phyloP scores from a whole-genome alignment of 257 asterid species.

The Plantago elongata region DNA sequence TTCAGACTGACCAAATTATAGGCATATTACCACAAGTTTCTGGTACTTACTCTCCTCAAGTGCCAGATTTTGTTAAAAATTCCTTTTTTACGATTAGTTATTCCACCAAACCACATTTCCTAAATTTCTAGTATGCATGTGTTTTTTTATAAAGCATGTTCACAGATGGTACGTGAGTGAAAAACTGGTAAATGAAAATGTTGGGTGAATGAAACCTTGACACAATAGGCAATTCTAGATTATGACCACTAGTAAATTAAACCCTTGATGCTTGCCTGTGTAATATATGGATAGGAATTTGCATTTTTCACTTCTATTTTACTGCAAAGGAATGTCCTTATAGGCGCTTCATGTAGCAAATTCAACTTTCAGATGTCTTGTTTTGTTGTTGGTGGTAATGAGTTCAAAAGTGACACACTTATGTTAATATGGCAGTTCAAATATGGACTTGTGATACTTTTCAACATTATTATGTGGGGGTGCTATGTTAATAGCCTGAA shows the following conservation, averaged over 20 bases:
- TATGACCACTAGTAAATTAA: not conserved
- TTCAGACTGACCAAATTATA: too few species aligned
- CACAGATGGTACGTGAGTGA: not conserved
- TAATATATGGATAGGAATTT: not conserved
- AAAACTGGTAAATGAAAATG: not conserved
- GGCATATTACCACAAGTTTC: too few species aligned
- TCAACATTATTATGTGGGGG: slow-evolving; percentile 91
- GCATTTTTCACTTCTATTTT: not conserved
- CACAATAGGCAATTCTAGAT: not conserved
- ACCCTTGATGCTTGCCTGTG: not conserved
- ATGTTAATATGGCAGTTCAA: slow-evolving; percentile 41
- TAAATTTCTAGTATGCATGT: not conserved
- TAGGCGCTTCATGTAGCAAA: not conserved
- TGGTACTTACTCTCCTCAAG: too few species aligned
- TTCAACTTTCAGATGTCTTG: slow-evolving; percentile 3
- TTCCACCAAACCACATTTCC: not conserved
- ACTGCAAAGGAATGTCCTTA: not conserved
- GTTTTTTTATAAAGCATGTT: not conserved
- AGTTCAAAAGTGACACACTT: slow-evolving; percentile 12
- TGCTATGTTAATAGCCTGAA: slow-evolving; percentile 85
- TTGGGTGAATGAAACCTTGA: not conserved
- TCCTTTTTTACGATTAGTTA: not conserved
- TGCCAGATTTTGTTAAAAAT: too few species aligned
- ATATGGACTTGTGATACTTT: slow-evolving; percentile 57
- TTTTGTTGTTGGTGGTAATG: slow-evolving; percentile 8